These are phyloP conservation scores for Vitis rupestris DNA, from an alignment of 164 flowering plant genomes.

Conservation along the genomic window DNA sequence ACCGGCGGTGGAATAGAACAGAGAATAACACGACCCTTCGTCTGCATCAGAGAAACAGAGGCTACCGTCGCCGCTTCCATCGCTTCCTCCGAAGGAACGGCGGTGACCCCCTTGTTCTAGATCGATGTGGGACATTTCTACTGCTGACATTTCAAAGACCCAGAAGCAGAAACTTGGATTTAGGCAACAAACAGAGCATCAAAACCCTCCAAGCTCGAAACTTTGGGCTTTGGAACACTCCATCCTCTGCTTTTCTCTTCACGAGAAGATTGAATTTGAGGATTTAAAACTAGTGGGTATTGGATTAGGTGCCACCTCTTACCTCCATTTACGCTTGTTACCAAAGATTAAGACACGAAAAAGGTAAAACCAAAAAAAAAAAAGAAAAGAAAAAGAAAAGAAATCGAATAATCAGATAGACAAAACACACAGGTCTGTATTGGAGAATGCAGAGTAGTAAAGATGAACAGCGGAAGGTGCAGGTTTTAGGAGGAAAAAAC, in stretches of 20 bases:
- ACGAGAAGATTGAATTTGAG: neutral
- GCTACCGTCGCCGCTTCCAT: slow-evolving; percentile 32
- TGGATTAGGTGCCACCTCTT: slow-evolving; percentile 30
- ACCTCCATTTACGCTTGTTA: slow-evolving; percentile 13
- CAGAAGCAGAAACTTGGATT: slow-evolving; percentile 2
- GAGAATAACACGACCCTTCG: slow-evolving; percentile 57
- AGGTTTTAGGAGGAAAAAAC: slow-evolving; percentile 9
- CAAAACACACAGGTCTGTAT: neutral
- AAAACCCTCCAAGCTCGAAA: slow-evolving; percentile 6
- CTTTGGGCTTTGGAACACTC: neutral
- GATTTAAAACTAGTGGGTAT: slow-evolving; percentile 22
- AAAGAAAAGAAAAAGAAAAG: slow-evolving; percentile 2
- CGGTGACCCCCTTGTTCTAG: slow-evolving; percentile 38
- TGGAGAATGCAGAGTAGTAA: neutral
- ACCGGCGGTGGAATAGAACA: slow-evolving; percentile 55
- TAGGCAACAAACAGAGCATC: neutral
- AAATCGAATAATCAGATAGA: neutral
- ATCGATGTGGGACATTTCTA: slow-evolving; percentile 37
- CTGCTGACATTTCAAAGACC: slow-evolving; percentile 23
- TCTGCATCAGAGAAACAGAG: slow-evolving; percentile 53
- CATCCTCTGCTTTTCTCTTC: neutral
- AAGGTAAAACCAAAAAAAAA: neutral
- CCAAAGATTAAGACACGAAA: neutral
- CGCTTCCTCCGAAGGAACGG: slow-evolving; percentile 25
- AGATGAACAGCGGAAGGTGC: neutral